Conservation (phyloP, 2,329 filamentous ascomycete species). For the Arthrinium phaeospermum region DNA sequence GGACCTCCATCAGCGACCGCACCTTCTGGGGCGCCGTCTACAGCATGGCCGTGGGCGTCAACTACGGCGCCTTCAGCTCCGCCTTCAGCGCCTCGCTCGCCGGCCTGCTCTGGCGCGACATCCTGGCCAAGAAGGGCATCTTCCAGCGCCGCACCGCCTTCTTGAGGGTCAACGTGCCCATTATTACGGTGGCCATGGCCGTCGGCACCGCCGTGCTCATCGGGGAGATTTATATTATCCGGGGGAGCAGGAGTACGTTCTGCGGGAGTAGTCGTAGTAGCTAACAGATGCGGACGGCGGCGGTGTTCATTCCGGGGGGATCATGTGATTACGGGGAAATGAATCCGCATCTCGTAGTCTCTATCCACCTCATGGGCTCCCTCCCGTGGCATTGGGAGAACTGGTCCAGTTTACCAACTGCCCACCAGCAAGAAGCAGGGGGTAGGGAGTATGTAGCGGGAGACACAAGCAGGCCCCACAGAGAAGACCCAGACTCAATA, state of each 20-base stretch:
- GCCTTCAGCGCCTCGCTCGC: constrained; percentile 76
- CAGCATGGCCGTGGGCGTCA: constrained; percentile 75
- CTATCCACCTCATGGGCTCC: too few species aligned
- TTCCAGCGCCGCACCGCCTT: constrained; percentile 68
- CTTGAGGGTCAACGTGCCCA: constrained; percentile 70
- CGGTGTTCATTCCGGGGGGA: too few species aligned
- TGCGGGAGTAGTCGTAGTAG: background rate
- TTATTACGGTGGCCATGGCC: constrained; percentile 72
- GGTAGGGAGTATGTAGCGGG: too few species aligned
- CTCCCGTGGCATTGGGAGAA: too few species aligned
- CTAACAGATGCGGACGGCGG: too few species aligned
- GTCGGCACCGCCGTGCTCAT: constrained; percentile 61
- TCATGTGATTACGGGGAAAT: too few species aligned
- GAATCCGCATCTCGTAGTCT: too few species aligned
- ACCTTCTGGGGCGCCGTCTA: constrained; percentile 78
- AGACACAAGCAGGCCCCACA: too few species aligned
- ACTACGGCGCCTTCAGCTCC: constrained; percentile 76
- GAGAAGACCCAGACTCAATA: too few species aligned
- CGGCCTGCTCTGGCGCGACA: constrained; percentile 75
- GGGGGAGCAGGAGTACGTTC: background rate
- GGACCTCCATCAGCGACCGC: constrained; percentile 57
- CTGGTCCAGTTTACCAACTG: too few species aligned
- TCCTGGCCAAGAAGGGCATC: constrained; percentile 71
- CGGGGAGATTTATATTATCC: constrained; percentile 61
- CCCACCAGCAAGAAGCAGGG: too few species aligned